These are phyloP conservation scores for Rhodocollybia butyracea DNA, from an alignment of 768 basidiomycete species.

Conservation along the genomic window DNA sequence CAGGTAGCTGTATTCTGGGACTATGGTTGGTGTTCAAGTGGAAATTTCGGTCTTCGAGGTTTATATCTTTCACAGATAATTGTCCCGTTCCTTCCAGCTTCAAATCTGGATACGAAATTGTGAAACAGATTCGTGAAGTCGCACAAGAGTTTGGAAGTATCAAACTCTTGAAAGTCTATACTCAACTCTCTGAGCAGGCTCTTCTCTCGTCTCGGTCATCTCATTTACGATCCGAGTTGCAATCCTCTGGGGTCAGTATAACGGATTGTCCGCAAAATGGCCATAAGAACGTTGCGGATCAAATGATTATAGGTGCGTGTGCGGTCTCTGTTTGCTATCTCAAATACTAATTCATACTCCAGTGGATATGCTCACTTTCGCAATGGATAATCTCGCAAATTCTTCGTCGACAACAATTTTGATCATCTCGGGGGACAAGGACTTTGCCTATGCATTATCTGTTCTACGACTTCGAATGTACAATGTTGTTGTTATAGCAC, in stretches of 20 bases:
- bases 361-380: constrained; percentile 24
- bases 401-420: constrained; percentile 51
- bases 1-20: constrained; percentile 40
- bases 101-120: constrained; percentile 25
- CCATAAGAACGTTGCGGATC: constrained; percentile 40
- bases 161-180: constrained; percentile 29
- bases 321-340: neutral
- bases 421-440: constrained; percentile 65
- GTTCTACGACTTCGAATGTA: constrained; percentile 52
- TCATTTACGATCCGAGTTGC: neutral
- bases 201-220: neutral
- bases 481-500: constrained; percentile 49
- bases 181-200: constrained; percentile 21
- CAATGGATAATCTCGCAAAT: constrained; percentile 55
- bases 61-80: constrained; percentile 21
- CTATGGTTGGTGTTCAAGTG: constrained; percentile 26
- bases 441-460: constrained; percentile 64
- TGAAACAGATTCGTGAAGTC: constrained; percentile 23
- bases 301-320: constrained; percentile 45
- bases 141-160: constrained; percentile 26
- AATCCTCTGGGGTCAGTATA: constrained; percentile 27
- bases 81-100: constrained; percentile 24
- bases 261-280: constrained; percentile 36
- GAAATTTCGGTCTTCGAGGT: neutral
- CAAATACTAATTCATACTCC: constrained; percentile 11